phyloP scores from a whole-genome alignment of 2,329 filamentous ascomycete species.

The Phaeophleospora eucalypticola region DNA sequence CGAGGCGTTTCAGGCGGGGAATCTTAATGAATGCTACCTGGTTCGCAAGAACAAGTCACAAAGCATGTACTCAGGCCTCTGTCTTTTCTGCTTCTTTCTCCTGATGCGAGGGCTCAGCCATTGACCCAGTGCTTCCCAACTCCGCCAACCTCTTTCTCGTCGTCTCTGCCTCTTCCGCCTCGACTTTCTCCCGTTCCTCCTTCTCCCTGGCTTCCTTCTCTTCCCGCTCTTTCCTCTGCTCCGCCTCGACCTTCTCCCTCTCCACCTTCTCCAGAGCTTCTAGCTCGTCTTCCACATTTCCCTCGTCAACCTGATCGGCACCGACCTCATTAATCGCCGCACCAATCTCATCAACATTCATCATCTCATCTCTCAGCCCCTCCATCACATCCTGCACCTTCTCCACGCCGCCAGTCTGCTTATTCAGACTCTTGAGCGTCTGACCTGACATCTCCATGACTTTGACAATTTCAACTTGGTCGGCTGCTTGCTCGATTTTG shows the following conservation, averaged over 20 bases:
- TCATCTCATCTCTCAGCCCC: conserved; percentile 71
- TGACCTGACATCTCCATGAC: conserved; percentile 75
- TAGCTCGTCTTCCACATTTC: conserved; percentile 58
- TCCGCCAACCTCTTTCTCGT: conserved; percentile 35
- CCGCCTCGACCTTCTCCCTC: conserved; percentile 39
- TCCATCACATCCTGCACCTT: conserved; percentile 73
- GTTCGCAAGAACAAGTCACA: too few relatives aligned
- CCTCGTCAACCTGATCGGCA: conserved; percentile 62
- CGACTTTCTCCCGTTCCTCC: conserved; percentile 45
- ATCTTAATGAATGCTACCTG: too few relatives aligned
- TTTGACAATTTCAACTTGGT: conserved; percentile 76
- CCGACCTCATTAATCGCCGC: conserved; percentile 65
- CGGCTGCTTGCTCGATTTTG: conserved; percentile 80
- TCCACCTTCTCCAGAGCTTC: conserved; percentile 75
- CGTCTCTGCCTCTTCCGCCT: conserved; percentile 51
- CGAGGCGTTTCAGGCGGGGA: too few relatives aligned
- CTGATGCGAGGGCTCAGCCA: background rate
- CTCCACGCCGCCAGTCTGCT: conserved; percentile 70
- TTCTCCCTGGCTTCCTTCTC: conserved; percentile 55
- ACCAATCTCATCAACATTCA: conserved; percentile 75
- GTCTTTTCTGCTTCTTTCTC: conserved; percentile 1
- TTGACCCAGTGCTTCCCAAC: conserved; percentile 18
- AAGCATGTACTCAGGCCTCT: too few relatives aligned
- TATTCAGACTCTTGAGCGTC: conserved; percentile 69
- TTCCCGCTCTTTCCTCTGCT: conserved; percentile 35